Base-by-base conservation (phyloP, 495 filamentous ascomycete species). In the Penicillium soppii region DNA sequence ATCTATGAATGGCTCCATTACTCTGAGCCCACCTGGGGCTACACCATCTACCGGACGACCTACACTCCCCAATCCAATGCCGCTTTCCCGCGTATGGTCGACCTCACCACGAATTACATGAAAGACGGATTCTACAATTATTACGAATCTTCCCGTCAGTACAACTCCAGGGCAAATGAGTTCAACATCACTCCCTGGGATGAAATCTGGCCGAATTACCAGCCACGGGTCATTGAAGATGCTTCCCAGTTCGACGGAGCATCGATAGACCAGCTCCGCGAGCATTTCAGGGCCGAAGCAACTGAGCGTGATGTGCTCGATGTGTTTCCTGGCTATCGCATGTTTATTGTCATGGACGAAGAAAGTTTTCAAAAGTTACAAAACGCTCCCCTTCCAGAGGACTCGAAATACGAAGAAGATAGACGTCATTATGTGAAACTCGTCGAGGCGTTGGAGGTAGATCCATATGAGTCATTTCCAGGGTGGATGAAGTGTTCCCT, bases 1-100 rank as follows among this genome's bases (percentile, higher is more conserved):
- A 37, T 53, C 29, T 47, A 47, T 42, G 12, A 53, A 8, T 53
- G 43, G 50, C 50, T 53, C 43, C 33, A 53, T 37, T 33, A 26
- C 25, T 26, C 6, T 44, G 50, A 53, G 37, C 43, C 50, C 13
- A 51, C 47, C 42, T 59, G 52, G 56, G 52, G 56, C 25, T 59
- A 40, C 48, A 59, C 52, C 3, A 59, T 59, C 15, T 55, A 55
- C 37, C 46, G 56, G 21, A 55, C 52, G 26, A 52, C 52, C 40
- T 55, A 59, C 17, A 55, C 47, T 36, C 47, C 52, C 26, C 41
- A 52, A 48, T 59, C 51, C n/a, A 46, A 59, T 19, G 47, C 43
- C 19, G 25, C 37, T 41, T 59, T 51, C 42, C 36, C 51, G 27
- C 32, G 37, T n/a, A 40, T 59, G 12, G 43, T 59, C 47, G 43